Evolutionary conservation across 352 stramenopile species (phyloP), one percentile per base, ranked within the genome.

Genomic region (Pythium aristosporum): DNA sequence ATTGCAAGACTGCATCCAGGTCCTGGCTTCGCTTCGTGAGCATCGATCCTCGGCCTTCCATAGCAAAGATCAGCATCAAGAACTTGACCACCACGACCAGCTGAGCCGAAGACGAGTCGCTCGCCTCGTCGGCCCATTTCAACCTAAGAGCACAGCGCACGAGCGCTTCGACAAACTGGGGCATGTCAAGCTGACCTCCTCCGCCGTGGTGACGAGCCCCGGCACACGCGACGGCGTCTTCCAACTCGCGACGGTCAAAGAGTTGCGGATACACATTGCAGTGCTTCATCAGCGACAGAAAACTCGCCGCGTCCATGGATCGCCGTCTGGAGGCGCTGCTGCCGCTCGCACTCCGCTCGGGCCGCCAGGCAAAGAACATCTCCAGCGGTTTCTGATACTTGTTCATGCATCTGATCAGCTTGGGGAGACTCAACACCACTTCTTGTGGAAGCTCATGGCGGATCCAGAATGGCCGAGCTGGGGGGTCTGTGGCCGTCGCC

Each of bases 51-150:
- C 66, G 73, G 3, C 82, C 82, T 70, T 91, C 82, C 80, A 91
- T 91, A 0, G 80, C 77, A n/a, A 91, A 91, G 15, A 91, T 57
- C 12, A 91, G 64, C 80, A 91, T 91, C 7, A 88, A 64, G 46
- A 91, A 91, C 51, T 85, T 83, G 34, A 91, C 68, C 5, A 85
- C 71, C 11, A 78, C 56, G 7, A 73, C 57, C 5, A 73, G 25
- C 25, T 63, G 41, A 10, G 13, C 9, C 8, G n/a, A 23, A 16
- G 12, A 23, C 16, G 49, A 16, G 2, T 34, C n/a, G 23, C 32
- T 8, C 32, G n/a, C 44, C 50, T 54, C 65, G 21, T 77, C 61
- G 3, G 67, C 62, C 82, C 82, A 89, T 56, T 79, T 68, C 9
- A 91, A 62, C 30, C 44, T 67, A 11, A 62, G 68, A 0, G 80